Evolutionary conservation across 2,329 filamentous ascomycete genomes (phyloP), one percentile per base, ranked within the genome.

Genomic region (Coleophoma eucalyptorum): DNA sequence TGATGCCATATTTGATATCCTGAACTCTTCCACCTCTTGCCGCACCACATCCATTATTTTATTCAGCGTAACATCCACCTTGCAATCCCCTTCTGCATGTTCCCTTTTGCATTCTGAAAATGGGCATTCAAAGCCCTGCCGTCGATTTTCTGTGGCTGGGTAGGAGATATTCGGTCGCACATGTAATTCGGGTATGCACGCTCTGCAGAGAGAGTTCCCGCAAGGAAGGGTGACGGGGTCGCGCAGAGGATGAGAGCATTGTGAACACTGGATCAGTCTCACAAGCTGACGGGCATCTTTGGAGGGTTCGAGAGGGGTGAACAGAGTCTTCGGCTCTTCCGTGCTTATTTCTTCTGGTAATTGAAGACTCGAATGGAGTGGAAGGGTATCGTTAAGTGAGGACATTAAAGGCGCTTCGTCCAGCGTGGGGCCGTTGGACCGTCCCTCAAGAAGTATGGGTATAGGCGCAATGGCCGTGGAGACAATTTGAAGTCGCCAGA

Each of bases 221-320:
- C 92, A 97, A 5, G 91, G 90, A 4, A 96, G 72, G 0, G 88
- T 88, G 50, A 90, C 77, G 5, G 91, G 89, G 8, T 81, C 75
- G 43, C 71, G 75, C 31, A 94, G 73, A 1, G 87, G 85, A 41
- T 73, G 74, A 3, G 85, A 89, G 67, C 92, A 96, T 55, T 79
- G 72, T 11, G 78, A 78, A 65, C 92, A 97, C 69, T 95, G 90
- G 48, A 94, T 77, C 38, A 94, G 72, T 41, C 85, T 84, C 54
- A 95, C 76, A 49, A 91, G 74, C 51, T 80, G 72, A 56, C 87
- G 77, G 16, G 81, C 79, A 64, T 85, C 75, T 55, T 72, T 69
- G 57, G 75, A 70, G 32, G 79, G 74, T 55, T 74, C 71, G 53
- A 80, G 67, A 12, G 66, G 58, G 2, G 46, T 53, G 35, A 46